phyloP scores from a whole-genome alignment of 805 yeast genomes.

The Komagataella ulmi region DNA sequence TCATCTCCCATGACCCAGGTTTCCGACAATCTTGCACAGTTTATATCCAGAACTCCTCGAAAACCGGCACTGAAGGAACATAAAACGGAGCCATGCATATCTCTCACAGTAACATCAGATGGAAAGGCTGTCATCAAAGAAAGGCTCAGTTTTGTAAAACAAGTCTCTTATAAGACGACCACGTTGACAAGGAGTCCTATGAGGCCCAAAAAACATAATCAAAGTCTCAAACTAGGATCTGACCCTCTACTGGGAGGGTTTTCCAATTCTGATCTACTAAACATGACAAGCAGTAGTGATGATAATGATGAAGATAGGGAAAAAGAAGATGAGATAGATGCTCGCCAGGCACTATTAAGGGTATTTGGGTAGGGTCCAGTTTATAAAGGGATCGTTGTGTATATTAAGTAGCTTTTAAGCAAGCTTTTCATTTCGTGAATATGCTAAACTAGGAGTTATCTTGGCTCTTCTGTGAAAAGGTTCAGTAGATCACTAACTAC shows the following conservation, averaged over 20 bases:
- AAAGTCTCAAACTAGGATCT: not conserved
- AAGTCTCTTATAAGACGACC: not conserved
- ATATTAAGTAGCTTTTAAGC: not conserved
- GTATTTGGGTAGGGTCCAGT: not conserved
- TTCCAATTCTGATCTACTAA: not conserved
- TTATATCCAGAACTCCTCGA: not conserved
- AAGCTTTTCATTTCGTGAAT: not conserved
- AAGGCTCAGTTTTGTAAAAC: not conserved
- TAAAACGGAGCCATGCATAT: not conserved
- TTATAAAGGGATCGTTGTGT: not conserved
- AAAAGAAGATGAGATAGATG: not conserved
- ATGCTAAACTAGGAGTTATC: not conserved
- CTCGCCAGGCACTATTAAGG: not conserved
- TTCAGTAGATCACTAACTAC: conserved; percentile 20
- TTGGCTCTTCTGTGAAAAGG: conserved; percentile 9
- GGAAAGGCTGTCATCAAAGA: not conserved
- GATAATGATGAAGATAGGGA: not conserved
- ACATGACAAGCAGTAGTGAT: not conserved
- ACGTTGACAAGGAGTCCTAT: not conserved
- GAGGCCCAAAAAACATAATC: not conserved
- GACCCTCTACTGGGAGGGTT: not conserved
- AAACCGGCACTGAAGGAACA: not conserved
- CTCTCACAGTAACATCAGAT: not conserved
- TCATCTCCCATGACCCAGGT: conserved; percentile 2
- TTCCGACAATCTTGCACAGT: not conserved